Evolutionary conservation across 108 stramenopile genomes (phyloP).

Genomic region (Conticribra guillardii): DNA sequence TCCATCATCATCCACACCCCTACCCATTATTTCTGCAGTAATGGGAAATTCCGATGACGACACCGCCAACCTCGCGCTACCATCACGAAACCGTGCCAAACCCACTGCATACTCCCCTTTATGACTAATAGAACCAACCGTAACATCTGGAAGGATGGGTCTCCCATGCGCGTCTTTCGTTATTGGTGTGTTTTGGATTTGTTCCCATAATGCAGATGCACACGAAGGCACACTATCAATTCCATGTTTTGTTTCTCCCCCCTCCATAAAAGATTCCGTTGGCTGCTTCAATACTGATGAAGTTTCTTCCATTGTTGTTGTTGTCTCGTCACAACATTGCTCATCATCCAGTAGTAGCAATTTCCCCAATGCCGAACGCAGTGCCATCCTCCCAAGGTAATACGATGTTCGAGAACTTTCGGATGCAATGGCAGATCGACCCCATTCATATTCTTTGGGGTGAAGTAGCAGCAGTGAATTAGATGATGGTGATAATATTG

Average conservation of each 20-base stretch:
- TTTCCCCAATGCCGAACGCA: slow-evolving; percentile 60
- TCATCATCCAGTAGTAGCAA: slow-evolving; percentile 12
- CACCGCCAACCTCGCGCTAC: slow-evolving; percentile 52
- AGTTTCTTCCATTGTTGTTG: no score
- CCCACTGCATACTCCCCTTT: slow-evolving; percentile 57
- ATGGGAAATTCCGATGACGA: no score
- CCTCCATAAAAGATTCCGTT: no score
- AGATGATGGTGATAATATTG: no score
- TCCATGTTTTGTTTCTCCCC: no score
- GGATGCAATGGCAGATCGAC: slow-evolving; percentile 30
- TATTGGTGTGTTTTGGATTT: slow-evolving; percentile 50
- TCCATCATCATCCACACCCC: slow-evolving; percentile 6
- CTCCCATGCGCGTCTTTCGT: slow-evolving; percentile 72
- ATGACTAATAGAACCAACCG: slow-evolving; percentile 79
- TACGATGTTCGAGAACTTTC: slow-evolving; percentile 50
- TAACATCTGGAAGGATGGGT: slow-evolving; percentile 60
- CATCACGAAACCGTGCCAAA: slow-evolving; percentile 35
- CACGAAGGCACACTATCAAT: no score
- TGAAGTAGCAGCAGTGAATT: no score
- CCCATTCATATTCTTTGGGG: slow-evolving; percentile 69
- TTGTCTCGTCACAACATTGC: neutral
- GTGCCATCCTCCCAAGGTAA: slow-evolving; percentile 79
- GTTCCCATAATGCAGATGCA: slow-evolving; percentile 5
- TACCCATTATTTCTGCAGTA: no score
- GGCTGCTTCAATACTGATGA: no score